Base-by-base conservation (phyloP, 495 filamentous ascomycete species). In the Podospora anserina region DNA sequence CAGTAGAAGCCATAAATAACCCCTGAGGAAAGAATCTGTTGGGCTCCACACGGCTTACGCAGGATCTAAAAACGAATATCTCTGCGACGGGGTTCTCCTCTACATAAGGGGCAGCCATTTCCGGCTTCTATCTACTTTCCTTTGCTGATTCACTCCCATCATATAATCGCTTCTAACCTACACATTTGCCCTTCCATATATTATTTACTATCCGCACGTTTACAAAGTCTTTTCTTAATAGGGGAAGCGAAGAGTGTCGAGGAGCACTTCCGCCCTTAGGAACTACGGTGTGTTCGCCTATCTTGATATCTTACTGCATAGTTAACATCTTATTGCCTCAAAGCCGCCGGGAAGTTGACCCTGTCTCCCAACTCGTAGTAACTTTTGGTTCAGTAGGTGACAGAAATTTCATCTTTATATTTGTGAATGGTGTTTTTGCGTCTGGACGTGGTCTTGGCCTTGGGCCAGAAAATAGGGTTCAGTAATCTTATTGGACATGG, bases 21-120 rank as follows among this genome's bases (percentile, higher is more conserved):
- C 19, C 58, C 2, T 16, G 58, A 61, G 58, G 19, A 30, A 61
- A 61, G 58, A 61, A 61, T 61, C 26, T 61, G 58, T 61, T 61
- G 16, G 58, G n/a, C 58, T 61, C 58, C 16, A 61, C 27, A 61
- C 58, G 58, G 58, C 26, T 26, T 32, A 61, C 19, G 19, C 26
- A 61, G 26, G 58, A 61, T 16, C 19, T 28, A 61, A 20, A 32
- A 26, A 32, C 58, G 26, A 16, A 61, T 16, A 23, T 61, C 19
- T 61, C 27, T 61, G 16, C 9, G 58, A 61, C 26, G 16, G 20
- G 58, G 58, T 20, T 61, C 27, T 61, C 58, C 27, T 61, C 26
- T 61, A 61, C 27, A 61, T 32, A 61, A 61, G 58, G 19, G 26
- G 4, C 58, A 61, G 58, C 9, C 19, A 61, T 61, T 61, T 61